These are phyloP conservation scores for Filobasidium floriforme DNA, from an alignment of 768 basidiomycete genomes.

Conservation along the genomic window DNA sequence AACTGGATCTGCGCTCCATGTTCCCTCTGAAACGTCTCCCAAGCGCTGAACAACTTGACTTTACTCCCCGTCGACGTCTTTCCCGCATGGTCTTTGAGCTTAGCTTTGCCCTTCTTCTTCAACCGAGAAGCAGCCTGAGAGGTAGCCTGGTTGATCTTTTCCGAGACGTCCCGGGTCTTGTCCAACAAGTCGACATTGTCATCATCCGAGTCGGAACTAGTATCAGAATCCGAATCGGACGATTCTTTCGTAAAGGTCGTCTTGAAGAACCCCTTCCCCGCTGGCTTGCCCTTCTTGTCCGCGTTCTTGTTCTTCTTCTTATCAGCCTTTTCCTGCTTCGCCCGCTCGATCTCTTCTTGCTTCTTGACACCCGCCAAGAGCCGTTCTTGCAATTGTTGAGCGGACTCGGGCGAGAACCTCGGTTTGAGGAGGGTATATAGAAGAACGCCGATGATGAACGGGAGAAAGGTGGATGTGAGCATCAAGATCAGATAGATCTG, in stretches of 20 bases:
- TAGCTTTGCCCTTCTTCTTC: not conserved
- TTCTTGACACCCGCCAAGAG: not conserved
- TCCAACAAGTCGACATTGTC: not conserved
- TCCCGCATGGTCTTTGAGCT: not conserved
- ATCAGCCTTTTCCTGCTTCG: not conserved
- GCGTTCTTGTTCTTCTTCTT: too few species aligned
- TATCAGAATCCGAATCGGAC: not conserved
- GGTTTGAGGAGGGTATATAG: not conserved
- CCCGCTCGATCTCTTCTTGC: not conserved
- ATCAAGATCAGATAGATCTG: slow-evolving; percentile 4
- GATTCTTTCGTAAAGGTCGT: not conserved
- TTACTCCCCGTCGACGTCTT: slow-evolving; percentile 2
- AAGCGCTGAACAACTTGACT: slow-evolving; percentile 5
- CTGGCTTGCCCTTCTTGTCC: not conserved
- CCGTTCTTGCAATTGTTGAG: not conserved
- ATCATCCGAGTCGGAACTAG: not conserved
- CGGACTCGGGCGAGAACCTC: not conserved
- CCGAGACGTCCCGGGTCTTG: not conserved
- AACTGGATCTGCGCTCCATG: slow-evolving; percentile 5
- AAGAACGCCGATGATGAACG: not conserved
- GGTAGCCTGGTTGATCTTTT: not conserved
- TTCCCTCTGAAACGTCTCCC: slow-evolving; percentile 7
- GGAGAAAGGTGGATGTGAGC: not conserved
- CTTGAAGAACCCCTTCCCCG: not conserved
- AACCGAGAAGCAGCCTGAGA: not conserved